A percentile compares a stretch with the other conserved stretches of the same genome.
These are phyloP conservation scores for Euphrasia confusa DNA, from an alignment of 257 asterid species.

Conservation along the genomic window DNA sequence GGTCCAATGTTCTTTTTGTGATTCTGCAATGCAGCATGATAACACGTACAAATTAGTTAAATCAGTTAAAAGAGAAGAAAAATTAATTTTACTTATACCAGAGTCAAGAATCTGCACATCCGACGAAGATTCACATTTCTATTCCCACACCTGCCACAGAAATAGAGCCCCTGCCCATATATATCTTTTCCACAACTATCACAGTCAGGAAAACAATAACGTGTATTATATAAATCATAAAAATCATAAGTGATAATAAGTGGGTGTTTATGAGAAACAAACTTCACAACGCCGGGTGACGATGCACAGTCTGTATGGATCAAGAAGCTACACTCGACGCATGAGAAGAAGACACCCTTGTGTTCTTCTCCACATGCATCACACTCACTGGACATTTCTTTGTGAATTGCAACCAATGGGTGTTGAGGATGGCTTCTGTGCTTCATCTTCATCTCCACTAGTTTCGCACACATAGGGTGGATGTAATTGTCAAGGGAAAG, in stretches of 20 bases:
- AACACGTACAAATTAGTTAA: neutral
- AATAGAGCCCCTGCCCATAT: neutral
- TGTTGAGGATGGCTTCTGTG: neutral
- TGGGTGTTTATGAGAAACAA: neutral
- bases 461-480: neutral
- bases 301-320: neutral
- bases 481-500: no score
- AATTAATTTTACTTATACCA: neutral
- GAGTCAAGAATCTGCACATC: neutral
- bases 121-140: neutral
- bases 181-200: neutral
- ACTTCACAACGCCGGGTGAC: neutral
- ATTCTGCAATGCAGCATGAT: neutral
- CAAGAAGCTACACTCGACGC: neutral
- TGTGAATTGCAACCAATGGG: neutral
- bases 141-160: neutral
- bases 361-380: neutral
- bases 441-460: neutral
- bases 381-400: neutral
- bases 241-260: neutral
- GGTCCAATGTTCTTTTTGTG: neutral
- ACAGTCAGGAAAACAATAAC: neutral
- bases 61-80: no score
- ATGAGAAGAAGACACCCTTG: neutral
- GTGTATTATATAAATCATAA: neutral